Conservation (phyloP, 2,329 filamentous ascomycete genomes). For the Aspergillus pseudotamarii region DNA sequence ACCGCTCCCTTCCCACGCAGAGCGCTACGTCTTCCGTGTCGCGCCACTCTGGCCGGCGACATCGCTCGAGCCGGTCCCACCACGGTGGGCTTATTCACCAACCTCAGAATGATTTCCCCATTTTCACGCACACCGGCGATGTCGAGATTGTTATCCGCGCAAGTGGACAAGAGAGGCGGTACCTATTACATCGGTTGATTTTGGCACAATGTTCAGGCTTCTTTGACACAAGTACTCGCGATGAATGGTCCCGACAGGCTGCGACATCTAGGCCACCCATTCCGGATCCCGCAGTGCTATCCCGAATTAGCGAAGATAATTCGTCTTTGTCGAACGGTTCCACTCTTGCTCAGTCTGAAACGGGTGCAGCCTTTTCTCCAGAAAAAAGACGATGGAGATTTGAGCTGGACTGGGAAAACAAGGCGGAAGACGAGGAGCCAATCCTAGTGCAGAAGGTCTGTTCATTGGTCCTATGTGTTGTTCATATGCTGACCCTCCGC, state of each 20-base stretch:
- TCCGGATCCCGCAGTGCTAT: conserved; percentile 37
- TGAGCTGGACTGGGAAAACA: conserved; percentile 76
- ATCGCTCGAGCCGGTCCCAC: conserved; percentile 80
- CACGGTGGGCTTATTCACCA: conserved; percentile 70
- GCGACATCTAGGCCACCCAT: conserved; percentile 48
- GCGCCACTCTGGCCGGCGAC: conserved; percentile 64
- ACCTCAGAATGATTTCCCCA: conserved; percentile 86
- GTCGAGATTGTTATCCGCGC: conserved; percentile 82
- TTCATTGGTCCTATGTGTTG: not conserved
- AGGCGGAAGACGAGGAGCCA: conserved; percentile 72
- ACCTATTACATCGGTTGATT: conserved; percentile 84
- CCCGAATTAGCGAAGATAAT: conserved; percentile 39
- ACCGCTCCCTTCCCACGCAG: conserved; percentile 61
- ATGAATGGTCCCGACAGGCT: conserved; percentile 67
- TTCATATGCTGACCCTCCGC: not conserved
- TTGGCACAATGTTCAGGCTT: conserved; percentile 89
- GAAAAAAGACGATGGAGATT: conserved; percentile 77
- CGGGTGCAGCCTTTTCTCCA: conserved; percentile 43
- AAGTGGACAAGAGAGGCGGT: conserved; percentile 73
- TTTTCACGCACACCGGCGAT: conserved; percentile 88
- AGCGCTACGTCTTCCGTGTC: conserved; percentile 65
- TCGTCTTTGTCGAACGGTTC: conserved; percentile 40
- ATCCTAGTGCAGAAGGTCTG: conserved; percentile 82
- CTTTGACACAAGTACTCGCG: conserved; percentile 78
- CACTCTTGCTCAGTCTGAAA: conserved; percentile 40